A percentile compares a stretch with the other conserved stretches of the same genome.
phyloP scores from a whole-genome alignment of 2,329 filamentous ascomycete genomes.

The Periconia sp. region DNA sequence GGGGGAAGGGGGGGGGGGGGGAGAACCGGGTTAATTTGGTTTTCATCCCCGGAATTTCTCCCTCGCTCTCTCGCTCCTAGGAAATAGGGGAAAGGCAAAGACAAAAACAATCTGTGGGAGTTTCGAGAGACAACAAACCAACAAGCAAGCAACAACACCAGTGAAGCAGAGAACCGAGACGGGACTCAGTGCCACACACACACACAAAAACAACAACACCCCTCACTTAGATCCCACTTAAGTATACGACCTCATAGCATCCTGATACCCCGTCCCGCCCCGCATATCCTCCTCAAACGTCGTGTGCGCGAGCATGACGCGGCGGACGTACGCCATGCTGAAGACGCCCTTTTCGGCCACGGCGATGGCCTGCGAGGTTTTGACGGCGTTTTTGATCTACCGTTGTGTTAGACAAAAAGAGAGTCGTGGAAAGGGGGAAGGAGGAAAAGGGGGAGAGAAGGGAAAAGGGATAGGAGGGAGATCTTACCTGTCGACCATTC shows the following conservation, averaged over 20 bases:
- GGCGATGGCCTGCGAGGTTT: conserved; percentile 80
- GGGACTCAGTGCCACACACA: no score
- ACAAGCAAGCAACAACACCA: no score
- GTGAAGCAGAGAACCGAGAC: no score
- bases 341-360: conserved; percentile 72
- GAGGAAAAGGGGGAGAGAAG: not conserved
- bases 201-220: no score
- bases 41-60: no score
- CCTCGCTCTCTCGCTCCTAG: no score
- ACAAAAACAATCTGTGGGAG: no score
- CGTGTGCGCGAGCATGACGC: conserved; percentile 81
- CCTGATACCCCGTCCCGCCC: conserved; percentile 76
- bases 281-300: conserved; percentile 82
- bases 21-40: no score
- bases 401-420: not conserved
- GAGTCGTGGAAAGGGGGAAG: not conserved
- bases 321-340: conserved; percentile 75
- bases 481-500: conserved; percentile 65
- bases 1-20: no score
- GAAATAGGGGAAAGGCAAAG: no score
- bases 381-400: conserved; percentile 86
- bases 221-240: no score
- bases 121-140: no score
- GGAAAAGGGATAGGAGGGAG: not conserved
- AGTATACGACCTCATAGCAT: conserved; percentile 82